Evolutionary conservation across 164 flowering plant genomes (phyloP).

Genomic region (Stephania japonica): DNA sequence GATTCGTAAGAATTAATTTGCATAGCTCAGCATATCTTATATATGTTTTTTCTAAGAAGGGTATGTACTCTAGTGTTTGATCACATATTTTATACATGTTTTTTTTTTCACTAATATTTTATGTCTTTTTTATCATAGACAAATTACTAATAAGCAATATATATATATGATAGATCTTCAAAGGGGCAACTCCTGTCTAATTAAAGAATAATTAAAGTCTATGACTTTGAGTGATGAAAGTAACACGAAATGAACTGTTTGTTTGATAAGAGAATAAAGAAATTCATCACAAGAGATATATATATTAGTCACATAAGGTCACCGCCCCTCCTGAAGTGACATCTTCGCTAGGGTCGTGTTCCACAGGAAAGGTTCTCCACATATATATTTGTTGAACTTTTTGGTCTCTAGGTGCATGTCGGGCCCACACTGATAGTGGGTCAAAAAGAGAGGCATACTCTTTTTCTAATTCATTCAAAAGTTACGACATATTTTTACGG

Average conservation of each 20-base stretch:
- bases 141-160: no score
- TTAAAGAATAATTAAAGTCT: not conserved
- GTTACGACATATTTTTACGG: not conserved
- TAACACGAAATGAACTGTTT: not conserved
- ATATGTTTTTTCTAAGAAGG: no score
- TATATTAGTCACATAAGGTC: not conserved
- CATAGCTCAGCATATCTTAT: no score
- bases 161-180: no score
- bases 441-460: not conserved
- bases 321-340: not conserved
- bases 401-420: not conserved
- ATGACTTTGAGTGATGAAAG: not conserved
- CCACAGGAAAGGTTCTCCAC: no score
- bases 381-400: constrained; percentile 3
- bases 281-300: not conserved
- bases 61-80: no score
- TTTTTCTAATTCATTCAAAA: not conserved
- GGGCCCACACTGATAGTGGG: constrained; percentile 7
- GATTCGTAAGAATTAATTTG: no score
- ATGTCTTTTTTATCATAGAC: no score
- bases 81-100: no score
- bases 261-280: not conserved
- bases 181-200: not conserved
- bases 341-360: not conserved
- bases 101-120: no score